Conservation (phyloP, 257 asterid species). For the Solanum commersonii region DNA sequence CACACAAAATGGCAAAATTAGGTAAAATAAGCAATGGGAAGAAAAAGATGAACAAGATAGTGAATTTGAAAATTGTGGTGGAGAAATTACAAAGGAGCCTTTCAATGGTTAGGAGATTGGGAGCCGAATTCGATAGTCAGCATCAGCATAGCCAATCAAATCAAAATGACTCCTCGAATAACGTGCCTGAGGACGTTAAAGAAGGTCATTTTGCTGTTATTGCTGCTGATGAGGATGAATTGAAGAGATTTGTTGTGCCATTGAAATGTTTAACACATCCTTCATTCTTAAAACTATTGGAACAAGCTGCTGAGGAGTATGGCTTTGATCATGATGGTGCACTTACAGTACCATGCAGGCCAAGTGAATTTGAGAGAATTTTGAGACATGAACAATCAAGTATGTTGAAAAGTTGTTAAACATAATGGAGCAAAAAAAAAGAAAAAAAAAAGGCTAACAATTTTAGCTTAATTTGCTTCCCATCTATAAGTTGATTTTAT, state of each 20-base stretch:
- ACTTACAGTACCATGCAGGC: conserved; percentile 34
- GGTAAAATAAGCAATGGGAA: conserved; percentile 6
- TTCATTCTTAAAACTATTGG: conserved; percentile 20
- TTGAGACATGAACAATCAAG: conserved; percentile 5
- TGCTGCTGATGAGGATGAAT: conserved; percentile 15
- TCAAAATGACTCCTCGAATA: background rate
- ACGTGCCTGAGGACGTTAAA: conserved; percentile 42
- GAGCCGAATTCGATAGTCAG: background rate
- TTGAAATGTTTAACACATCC: conserved; percentile 27
- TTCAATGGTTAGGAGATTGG: conserved; percentile 16
- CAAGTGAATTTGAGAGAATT: conserved; percentile 19
- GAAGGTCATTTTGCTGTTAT: conserved; percentile 36
- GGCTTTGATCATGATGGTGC: conserved; percentile 32
- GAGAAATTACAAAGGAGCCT: conserved; percentile 50
- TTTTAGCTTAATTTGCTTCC: background rate
- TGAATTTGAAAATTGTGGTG: conserved; percentile 37
- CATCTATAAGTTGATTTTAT: background rate
- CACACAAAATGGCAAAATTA: conserved; percentile 2
- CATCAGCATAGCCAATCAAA: background rate
- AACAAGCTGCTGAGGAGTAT: conserved; percentile 41
- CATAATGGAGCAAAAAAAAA: background rate
- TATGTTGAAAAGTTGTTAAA: background rate
- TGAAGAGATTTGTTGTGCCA: conserved; percentile 22
- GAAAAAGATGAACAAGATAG: conserved; percentile 22
- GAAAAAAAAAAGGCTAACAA: background rate